These are phyloP conservation scores for Penicillium silybi DNA, from an alignment of 495 filamentous ascomycete species.

Conservation along the genomic window DNA sequence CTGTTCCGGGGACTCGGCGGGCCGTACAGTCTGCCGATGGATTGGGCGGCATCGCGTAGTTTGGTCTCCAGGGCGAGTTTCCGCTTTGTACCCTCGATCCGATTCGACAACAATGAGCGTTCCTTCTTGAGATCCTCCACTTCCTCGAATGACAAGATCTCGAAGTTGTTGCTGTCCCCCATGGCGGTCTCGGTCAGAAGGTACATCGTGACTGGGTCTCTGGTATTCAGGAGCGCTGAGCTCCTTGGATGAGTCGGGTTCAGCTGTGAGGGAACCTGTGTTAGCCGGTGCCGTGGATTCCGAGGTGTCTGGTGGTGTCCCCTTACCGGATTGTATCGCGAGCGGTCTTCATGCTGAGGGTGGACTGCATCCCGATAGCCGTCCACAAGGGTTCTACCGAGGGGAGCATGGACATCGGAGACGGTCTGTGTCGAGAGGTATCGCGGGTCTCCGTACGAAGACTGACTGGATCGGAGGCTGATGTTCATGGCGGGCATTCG, in stretches of 20 bases:
- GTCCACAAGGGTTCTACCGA: constrained; percentile 41
- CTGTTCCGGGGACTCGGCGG: constrained; percentile 41
- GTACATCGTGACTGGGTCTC: constrained; percentile 68
- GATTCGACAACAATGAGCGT: constrained; percentile 58
- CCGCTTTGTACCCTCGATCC: constrained; percentile 73
- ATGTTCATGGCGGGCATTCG: constrained; percentile 36
- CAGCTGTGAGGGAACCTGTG: constrained; percentile 19
- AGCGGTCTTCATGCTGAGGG: constrained; percentile 31
- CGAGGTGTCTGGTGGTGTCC: neutral
- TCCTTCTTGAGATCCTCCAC: constrained; percentile 90
- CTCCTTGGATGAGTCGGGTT: constrained; percentile 34
- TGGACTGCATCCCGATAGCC: constrained; percentile 42
- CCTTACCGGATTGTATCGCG: constrained; percentile 42
- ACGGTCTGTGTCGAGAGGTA: constrained; percentile 36
- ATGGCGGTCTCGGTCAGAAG: constrained; percentile 91
- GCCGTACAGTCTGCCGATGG: constrained; percentile 73
- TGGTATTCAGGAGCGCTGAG: constrained; percentile 42
- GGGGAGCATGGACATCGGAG: constrained; percentile 34
- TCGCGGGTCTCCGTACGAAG: constrained; percentile 47
- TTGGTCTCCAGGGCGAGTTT: constrained; percentile 91
- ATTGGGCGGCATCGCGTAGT: constrained; percentile 86
- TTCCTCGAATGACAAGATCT: constrained; percentile 85
- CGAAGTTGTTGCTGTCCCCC: constrained; percentile 75
- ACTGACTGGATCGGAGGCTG: constrained; percentile 43
- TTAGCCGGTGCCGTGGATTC: constrained; percentile 11